These are phyloP conservation scores for Malus sylvestris DNA, from an alignment of 306 rosid genomes.

Conservation along the genomic window DNA sequence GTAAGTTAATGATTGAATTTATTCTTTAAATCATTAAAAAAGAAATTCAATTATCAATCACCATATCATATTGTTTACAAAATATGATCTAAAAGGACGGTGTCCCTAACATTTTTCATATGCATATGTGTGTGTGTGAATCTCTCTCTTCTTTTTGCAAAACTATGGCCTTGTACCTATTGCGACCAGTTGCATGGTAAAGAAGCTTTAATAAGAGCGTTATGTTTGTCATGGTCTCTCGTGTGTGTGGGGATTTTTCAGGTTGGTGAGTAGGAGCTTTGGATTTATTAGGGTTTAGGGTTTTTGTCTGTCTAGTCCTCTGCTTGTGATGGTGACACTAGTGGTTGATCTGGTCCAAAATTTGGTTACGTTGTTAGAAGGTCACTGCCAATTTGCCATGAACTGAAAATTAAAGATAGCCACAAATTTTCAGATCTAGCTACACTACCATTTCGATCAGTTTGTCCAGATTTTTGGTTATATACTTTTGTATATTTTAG, in stretches of 20 bases:
- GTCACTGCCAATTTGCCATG: neutral
- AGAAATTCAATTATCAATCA: too few relatives aligned
- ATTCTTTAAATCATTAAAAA: too few relatives aligned
- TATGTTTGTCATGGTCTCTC: slow-evolving; percentile 16
- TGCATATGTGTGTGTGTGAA: neutral
- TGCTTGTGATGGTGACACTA: slow-evolving; percentile 4
- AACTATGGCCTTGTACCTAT: slow-evolving; percentile 15
- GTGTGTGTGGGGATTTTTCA: slow-evolving; percentile 17
- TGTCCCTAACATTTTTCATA: too few relatives aligned
- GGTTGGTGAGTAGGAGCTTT: slow-evolving; percentile 32
- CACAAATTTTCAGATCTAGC: neutral
- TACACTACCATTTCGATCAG: neutral
- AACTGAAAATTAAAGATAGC: neutral
- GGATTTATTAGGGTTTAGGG: slow-evolving; percentile 28
- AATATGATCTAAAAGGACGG: too few relatives aligned
- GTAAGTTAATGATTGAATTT: too few relatives aligned
- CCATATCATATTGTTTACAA: too few relatives aligned
- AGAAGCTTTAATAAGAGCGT: slow-evolving; percentile 29
- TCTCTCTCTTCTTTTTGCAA: slow-evolving; percentile 31
- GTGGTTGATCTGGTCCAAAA: slow-evolving; percentile 12
- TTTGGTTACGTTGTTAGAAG: neutral
- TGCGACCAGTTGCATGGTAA: slow-evolving; percentile 20
- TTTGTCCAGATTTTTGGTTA: neutral
- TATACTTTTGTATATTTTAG: neutral
- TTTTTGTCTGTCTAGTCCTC: slow-evolving; percentile 5